Base-by-base conservation (phyloP, 1,139 yeast genomes). In the Meyerozyma smithsonii region DNA sequence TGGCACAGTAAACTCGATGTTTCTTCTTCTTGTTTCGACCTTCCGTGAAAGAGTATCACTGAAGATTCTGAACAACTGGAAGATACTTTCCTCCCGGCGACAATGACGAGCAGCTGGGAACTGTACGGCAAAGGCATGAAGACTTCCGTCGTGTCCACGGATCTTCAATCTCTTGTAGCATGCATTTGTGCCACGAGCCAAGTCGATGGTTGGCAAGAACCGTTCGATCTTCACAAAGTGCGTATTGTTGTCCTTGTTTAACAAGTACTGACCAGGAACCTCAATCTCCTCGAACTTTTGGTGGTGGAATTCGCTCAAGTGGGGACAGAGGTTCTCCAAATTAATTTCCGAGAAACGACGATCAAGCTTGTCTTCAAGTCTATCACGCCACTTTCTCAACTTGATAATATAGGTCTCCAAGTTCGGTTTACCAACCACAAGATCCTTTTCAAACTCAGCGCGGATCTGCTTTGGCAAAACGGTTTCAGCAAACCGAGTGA, bases 21-120 rank as follows among this genome's bases (percentile, higher is more conserved):
- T 79, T 42, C 98, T 81, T 41, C 90, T 81, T 50, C 97, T 80
- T 2, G 95, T 79, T 60, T 92, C 96, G 34, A 88, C 95, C 56
- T 85, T 84, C 51, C 85, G 79, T 1, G 84, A 70, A 41, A 94
- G 67, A 5, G 86, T 81, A 48, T 86, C 90, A 58, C 88, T 88
- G 64, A 94, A 81, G 37, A 92, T 78, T 51, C 96, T 76, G 73
- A 88, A 90, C 49, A 94, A 64, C 60, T 92, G 98, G 70, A 88
- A 85, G 43, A 92, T 84, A 38, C 96, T 76, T 57, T 94, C 99
- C 59, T 94, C 99, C 42, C 98, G 80, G 56, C 98, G 84, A 54
- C 96, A 88, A 55, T 92, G 97, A 52, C 98, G 81, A 8, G 96
- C 97, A 14, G 98, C 96, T 4, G 99, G 98, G 62, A 86, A 90